Evolutionary conservation across 257 asterid species (phyloP).

Genomic region (Striga asiatica): DNA sequence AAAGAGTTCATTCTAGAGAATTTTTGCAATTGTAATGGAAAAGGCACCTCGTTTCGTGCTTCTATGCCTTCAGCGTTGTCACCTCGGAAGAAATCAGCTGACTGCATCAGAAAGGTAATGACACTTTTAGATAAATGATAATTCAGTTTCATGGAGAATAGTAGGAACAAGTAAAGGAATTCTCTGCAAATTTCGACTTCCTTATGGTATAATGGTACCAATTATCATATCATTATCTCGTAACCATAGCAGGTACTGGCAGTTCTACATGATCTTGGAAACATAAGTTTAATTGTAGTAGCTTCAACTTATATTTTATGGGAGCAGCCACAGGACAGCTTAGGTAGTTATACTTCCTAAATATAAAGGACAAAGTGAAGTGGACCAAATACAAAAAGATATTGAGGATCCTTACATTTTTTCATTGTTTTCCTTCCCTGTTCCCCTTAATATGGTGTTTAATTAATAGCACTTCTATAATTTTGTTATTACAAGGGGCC

Average conservation of each 20-base stretch:
- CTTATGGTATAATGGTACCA: neutral
- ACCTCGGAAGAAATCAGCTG: slow-evolving; percentile 95
- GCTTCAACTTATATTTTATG: neutral
- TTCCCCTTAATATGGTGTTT: neutral
- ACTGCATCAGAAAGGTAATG: slow-evolving; percentile 34
- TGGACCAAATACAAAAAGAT: neutral
- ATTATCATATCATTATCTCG: neutral
- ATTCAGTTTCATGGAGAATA: slow-evolving; percentile 6
- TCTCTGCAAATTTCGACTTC: neutral
- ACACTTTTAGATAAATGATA: slow-evolving; percentile 5
- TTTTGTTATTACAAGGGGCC: neutral
- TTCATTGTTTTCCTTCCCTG: neutral
- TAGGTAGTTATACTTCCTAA: neutral
- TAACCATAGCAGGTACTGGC: neutral
- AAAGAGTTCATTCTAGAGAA: neutral
- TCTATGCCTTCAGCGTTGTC: slow-evolving; percentile 96
- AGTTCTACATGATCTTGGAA: neutral
- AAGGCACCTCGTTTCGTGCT: slow-evolving; percentile 93
- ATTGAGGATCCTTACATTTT: neutral
- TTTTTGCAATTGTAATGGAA: slow-evolving; percentile 1
- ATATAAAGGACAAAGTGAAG: neutral
- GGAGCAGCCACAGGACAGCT: neutral
- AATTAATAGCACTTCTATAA: neutral
- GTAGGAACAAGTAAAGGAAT: neutral
- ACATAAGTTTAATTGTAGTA: neutral